Evolutionary conservation across 2,329 filamentous ascomycete species (phyloP), one percentile per base, ranked within the genome.

Genomic region (Paraphaeosphaeria sporulosa): DNA sequence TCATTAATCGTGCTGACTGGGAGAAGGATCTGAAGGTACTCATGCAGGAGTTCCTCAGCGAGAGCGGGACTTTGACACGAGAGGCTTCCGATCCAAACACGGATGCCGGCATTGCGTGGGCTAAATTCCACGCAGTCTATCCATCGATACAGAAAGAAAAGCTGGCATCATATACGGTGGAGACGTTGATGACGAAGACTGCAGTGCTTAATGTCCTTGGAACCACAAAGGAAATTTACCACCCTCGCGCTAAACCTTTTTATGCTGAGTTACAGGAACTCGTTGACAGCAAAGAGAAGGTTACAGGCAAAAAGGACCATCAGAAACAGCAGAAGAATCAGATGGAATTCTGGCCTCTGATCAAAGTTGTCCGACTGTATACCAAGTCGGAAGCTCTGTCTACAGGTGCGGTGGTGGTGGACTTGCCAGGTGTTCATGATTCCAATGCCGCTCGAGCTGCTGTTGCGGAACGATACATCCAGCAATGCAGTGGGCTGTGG

Each of bases 391-490:
- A 80, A 12, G 82, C 80, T 1, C 71, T 87, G 4, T 80, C 82
- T 0, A 86, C 84, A 15, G 85, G 85, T 4, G 83, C 83, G 3
- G 81, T 85, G 1, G 78, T 87, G 56, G 86, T 87, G 15, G 85
- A 89, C 69, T 74, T 89, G 10, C 87, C 87, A 5, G 86, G 87
- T 44, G 79, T 86, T 0, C 82, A 86, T 15, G 87, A 89, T 66
- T 83, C 83, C 0, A 89, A 89, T 67, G 82, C 84, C 4, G 87
- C 87, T 38, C 80, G 87, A 52, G 81, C 83, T 42, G 83, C 85
- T 2, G 83, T 89, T 25, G 86, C 87, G 1, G 80, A 82, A 46
- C 79, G 79, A 0, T 90, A 90, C 64, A 83, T 89, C 75, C 85
- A 89, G 67, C 80, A 85, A 61, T 89, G 87, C 63, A 84, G 83